Evolutionary conservation across 164 flowering plant species (phyloP).

Genomic region (Vitis labrusca): DNA sequence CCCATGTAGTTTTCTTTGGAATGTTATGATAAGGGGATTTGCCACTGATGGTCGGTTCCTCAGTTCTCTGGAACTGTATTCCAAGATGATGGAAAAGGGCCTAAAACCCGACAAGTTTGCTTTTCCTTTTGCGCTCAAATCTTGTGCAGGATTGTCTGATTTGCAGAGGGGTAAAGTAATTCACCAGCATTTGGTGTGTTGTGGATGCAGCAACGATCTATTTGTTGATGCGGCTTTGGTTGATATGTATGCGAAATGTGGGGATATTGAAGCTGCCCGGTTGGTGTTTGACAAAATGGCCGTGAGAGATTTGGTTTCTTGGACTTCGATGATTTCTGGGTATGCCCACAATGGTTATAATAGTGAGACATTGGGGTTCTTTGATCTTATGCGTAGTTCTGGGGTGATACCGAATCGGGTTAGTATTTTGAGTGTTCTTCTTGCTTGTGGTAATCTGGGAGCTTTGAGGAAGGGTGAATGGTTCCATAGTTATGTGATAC

Average conservation of each 20-base stretch:
- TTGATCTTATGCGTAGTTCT: constrained; percentile 16
- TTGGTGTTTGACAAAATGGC: constrained; percentile 27
- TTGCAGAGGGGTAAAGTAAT: constrained; percentile 19
- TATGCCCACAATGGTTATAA: constrained; percentile 26
- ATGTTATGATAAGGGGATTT: constrained; percentile 25
- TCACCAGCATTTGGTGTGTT: constrained; percentile 23
- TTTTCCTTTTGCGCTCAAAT: constrained; percentile 39
- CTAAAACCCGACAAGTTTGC: constrained; percentile 32
- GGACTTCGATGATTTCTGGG: constrained; percentile 37
- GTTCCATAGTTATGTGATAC: constrained; percentile 25
- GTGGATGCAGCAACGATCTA: constrained; percentile 21
- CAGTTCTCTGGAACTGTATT: constrained; percentile 19
- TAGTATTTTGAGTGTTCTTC: constrained; percentile 24
- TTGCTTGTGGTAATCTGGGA: constrained; percentile 31
- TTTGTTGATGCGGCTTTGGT: constrained; percentile 26
- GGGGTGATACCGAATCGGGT: constrained; percentile 21
- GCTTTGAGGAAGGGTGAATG: constrained; percentile 21
- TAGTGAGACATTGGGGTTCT: constrained; percentile 20
- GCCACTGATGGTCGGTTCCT: constrained; percentile 17
- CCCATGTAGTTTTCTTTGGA: constrained; percentile 32
- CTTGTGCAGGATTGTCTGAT: constrained; percentile 34
- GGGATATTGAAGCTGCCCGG: constrained; percentile 19
- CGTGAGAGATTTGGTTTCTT: constrained; percentile 26
- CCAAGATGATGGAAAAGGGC: constrained; percentile 21
- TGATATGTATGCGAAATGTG: constrained; percentile 35